A percentile compares a stretch with the other conserved stretches of the same genome.
Conservation (phyloP, 192 early-diverging fungal genomes). For the Backusella westeae region DNA sequence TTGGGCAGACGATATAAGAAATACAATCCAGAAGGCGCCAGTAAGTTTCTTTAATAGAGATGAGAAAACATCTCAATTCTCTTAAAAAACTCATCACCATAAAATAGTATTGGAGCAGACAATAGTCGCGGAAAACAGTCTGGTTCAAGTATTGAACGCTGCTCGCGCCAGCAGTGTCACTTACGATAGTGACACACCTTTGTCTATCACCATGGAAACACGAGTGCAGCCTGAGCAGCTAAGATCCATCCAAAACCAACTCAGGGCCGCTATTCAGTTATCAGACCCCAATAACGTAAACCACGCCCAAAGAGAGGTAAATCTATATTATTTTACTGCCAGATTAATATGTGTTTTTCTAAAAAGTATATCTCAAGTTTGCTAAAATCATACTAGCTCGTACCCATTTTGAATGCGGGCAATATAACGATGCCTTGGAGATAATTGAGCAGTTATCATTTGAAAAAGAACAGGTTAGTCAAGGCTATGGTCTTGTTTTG, state of each 20-base stretch:
- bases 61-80: neutral
- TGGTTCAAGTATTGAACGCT: conserved; percentile 23
- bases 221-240: conserved; percentile 14
- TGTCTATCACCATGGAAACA: conserved; percentile 16
- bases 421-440: conserved; percentile 45
- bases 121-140: conserved; percentile 34
- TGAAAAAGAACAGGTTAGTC: conserved; percentile 26
- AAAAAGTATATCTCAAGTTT: conserved; percentile 25
- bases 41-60: conserved; percentile 28
- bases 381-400: conserved; percentile 57
- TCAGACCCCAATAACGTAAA: neutral
- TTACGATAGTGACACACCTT: conserved; percentile 28
- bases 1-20: conserved; percentile 53
- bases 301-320: conserved; percentile 6
- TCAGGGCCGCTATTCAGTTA: conserved; percentile 13
- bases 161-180: neutral
- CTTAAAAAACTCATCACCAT: neutral
- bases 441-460: conserved; percentile 35
- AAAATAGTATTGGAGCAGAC: conserved; percentile 39
- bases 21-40: conserved; percentile 53
- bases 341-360: neutral
- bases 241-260: conserved; percentile 20
- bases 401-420: conserved; percentile 51
- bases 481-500: conserved; percentile 61
- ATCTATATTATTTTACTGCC: neutral